Base-by-base conservation (phyloP, 202 grass and related monocot species). In the Carex sylvatica region DNA sequence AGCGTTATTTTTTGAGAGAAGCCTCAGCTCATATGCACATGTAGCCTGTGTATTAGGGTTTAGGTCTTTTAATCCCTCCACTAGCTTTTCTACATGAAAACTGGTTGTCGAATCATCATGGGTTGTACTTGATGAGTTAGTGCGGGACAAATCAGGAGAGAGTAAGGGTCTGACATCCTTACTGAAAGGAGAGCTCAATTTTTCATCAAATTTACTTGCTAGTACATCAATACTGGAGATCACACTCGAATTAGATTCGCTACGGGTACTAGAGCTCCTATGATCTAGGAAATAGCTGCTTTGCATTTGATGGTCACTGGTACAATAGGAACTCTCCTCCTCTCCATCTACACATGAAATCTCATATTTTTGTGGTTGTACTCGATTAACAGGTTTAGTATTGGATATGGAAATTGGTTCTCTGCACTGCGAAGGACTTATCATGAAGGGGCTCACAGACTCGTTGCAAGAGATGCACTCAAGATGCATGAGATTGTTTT, bases 1-100 rank as follows among this genome's bases (percentile, higher is more conserved):
- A 2, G 88, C 79, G 35, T 89, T 98, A 78, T 94, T 88, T 66
- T 94, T 97, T 26, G 95, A 97, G 11, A 93, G 90, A 65, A 84
- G 59, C 4, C 92, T 81, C 52, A 97, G 87, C 90, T 94, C 94
- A 80, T 91, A 89, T 47, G 87, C 92, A 31, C 92, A 88, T 61
- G 69, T 88, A 42, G 90, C 70, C 66, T 94, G 92, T 59, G 89
- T 70, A 59, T 90, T 90, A 66, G 94, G 92, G 87, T 94, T 86
- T 69, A 85, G 35, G 14, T 81, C 90, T 0, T 87, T 91, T 0
- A 97, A 82, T 73, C 88, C 88, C 54, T 90, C 85, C 3, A 94
- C 90, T 31, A 97, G 56, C 44, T 92, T 88, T 73, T 88, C 82
- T 78, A 84, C 89, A 1, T 8, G 44, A 61, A 80, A 59, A 80